A percentile compares a stretch with the other conserved stretches of the same genome.
phyloP scores from a whole-genome alignment of 306 rosid genomes.

The Astragalus membranaceus region DNA sequence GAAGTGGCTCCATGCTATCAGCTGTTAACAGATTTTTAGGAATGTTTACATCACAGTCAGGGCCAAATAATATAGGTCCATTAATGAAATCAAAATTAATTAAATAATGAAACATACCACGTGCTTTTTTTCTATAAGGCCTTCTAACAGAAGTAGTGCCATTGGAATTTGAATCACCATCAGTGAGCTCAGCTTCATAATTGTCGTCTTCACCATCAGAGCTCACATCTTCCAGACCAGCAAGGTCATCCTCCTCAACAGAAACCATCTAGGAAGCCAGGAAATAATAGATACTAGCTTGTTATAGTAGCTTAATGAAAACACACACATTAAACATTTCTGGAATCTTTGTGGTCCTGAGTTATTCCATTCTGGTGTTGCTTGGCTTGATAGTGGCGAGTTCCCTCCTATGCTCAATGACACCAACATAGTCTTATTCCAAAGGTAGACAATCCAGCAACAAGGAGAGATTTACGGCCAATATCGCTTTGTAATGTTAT shows the following conservation, averaged over 20 bases:
- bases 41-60: constrained; percentile 12
- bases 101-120: constrained; percentile 43
- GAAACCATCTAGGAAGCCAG: constrained; percentile 69
- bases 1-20: constrained; percentile 77
- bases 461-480: too few relatives aligned
- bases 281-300: neutral
- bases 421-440: too few relatives aligned
- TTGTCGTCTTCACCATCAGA: constrained; percentile 97
- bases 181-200: constrained; percentile 86
- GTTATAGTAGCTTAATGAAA: neutral
- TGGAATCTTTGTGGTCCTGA: too few relatives aligned
- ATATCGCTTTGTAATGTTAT: too few relatives aligned
- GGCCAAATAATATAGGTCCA: neutral
- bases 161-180: constrained; percentile 71
- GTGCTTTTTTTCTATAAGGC: constrained; percentile 62
- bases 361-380: too few relatives aligned
- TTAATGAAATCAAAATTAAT: constrained; percentile 12
- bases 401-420: too few relatives aligned
- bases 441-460: too few relatives aligned
- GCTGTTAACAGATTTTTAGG: constrained; percentile 37
- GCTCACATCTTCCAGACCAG: constrained; percentile 95
- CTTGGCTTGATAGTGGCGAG: too few relatives aligned
- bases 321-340: too few relatives aligned
- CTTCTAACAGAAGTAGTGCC: constrained; percentile 51
- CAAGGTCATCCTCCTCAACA: constrained; percentile 98